Evolutionary conservation across 2,329 filamentous ascomycete species (phyloP), one percentile per base, ranked within the genome.

Genomic region (Clonostachys chloroleuca): DNA sequence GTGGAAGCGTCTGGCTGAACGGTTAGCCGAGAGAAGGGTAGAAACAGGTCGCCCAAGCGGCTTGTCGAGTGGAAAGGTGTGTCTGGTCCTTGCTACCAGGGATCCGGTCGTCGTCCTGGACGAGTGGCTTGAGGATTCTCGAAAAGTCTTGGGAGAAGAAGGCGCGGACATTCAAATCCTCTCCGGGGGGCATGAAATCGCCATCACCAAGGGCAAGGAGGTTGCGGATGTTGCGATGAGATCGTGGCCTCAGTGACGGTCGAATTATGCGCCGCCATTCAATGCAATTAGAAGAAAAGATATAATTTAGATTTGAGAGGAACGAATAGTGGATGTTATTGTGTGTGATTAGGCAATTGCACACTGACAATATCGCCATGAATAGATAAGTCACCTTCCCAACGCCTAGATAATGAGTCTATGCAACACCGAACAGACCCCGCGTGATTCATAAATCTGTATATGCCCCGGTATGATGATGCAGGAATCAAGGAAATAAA

Each of bases 141-240:
- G 65, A 10, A 66, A 66, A 12, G 74, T 77, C 13, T 62, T 90
- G 18, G 82, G 83, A 4, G 64, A 69, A 20, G 80, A 84, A 6
- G 71, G 61, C 47, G 73, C 85, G 5, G 71, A 78, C 48, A 73
- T 84, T 44, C 68, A 73, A 40, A 65, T 78, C 20, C 57, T 89
- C 14, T 72, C 80, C 20, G 84, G 79, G 5, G 86, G 85, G 0
- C 87, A 91, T 59, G 86, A 89, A 57, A 69, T 90, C 50, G 83
- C 82, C 1, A 81, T 89, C 52, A 78, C 78, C 12, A 75, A 75
- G 47, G 80, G 79, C 4, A 66, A 70, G 10, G 76, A 82, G 47
- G 74, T 89, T 47, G 81, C 80, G 2, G 62, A 70, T 14, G 53
- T 62, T 16, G 60, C 62, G 7, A 56, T 68, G 16, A 51, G 54